phyloP scores from a whole-genome alignment of 257 asterid species.

The Nicotiana knightiana region DNA sequence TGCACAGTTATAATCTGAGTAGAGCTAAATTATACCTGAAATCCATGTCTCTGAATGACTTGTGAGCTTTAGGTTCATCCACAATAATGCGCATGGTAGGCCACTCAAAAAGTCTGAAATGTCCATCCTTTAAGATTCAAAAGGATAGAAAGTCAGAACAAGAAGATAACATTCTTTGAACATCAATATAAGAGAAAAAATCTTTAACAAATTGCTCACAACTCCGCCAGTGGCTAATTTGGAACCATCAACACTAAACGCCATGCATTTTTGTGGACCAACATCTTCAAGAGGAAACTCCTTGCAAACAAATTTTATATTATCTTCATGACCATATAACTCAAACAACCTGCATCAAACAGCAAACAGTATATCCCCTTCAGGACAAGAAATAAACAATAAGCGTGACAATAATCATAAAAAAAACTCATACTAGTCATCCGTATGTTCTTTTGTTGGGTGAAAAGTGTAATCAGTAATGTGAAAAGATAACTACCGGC shows the following conservation, averaged over 20 bases:
- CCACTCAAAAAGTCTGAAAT: slow-evolving; percentile 90
- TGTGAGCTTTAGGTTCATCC: slow-evolving; percentile 93
- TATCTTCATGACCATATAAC: slow-evolving; percentile 51
- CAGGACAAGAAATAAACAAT: neutral
- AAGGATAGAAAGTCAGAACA: neutral
- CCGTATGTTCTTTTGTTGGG: neutral
- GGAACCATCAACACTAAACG: slow-evolving; percentile 92
- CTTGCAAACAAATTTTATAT: slow-evolving; percentile 40
- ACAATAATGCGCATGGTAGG: slow-evolving; percentile 60
- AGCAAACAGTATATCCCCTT: neutral
- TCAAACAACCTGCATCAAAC: slow-evolving; percentile 56
- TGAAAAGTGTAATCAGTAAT: neutral
- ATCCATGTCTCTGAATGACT: slow-evolving; percentile 94
- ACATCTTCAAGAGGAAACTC: slow-evolving; percentile 64
- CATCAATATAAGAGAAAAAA: neutral
- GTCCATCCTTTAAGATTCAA: slow-evolving; percentile 67
- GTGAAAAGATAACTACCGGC: neutral
- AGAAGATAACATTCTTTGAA: slow-evolving; percentile 9
- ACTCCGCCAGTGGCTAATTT: slow-evolving; percentile 87
- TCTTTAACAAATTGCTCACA: slow-evolving; percentile 44
- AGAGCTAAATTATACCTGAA: slow-evolving; percentile 52
- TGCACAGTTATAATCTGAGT: neutral
- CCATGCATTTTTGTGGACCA: slow-evolving; percentile 75
- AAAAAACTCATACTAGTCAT: neutral
- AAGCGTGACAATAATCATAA: neutral